Base-by-base conservation (phyloP, 352 stramenopile species). In the Aphanomyces stellatus region DNA sequence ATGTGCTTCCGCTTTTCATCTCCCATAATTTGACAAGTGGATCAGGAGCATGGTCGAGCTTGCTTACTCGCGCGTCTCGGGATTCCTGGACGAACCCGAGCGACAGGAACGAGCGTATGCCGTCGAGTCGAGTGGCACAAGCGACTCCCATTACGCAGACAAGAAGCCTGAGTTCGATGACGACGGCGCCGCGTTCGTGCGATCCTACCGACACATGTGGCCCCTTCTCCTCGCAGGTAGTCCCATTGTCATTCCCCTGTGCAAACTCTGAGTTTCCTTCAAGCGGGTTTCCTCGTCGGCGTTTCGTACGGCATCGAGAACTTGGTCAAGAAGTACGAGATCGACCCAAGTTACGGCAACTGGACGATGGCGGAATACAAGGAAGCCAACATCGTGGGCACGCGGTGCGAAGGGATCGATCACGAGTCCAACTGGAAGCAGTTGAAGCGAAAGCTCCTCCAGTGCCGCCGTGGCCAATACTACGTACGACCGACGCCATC, bases 351-450 rank as follows among this genome's bases (percentile, higher is more conserved):
- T 13, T 57, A 57, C n/a, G 49, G 49, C 13, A 57, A 57, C 30
- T 57, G 49, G 49, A 57, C 49, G 17, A 40, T 57, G 49, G 25
- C 30, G 8, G 33, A 65, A 57, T 65, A 65, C 22, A 51, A 28
- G 15, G 19, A 53, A 40, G 41, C 61, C 28, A 57, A 59, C 15
- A 13, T 57, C 11, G 33, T 65, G 1, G 59, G 28, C 4, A 34
- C 61, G 59, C 11, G 35, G 5, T 65, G 59, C 37, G 1, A 1
- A 19, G 41, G 33, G 11, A 34, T 65, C 24, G 59, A 40, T 28
- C 27, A 51, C 33, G 41, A 25, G 6, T 13, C 59, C 11, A 15
- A 31, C 11, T 65, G 59, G 59, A 19, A 25, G 22, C 11, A 65
- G 28, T 46, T 65, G 28, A 53, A 65, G 30, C 41, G 59, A 53